These are phyloP conservation scores for Henningerozyma blattae DNA, from an alignment of 805 yeast species.

Conservation along the genomic window DNA sequence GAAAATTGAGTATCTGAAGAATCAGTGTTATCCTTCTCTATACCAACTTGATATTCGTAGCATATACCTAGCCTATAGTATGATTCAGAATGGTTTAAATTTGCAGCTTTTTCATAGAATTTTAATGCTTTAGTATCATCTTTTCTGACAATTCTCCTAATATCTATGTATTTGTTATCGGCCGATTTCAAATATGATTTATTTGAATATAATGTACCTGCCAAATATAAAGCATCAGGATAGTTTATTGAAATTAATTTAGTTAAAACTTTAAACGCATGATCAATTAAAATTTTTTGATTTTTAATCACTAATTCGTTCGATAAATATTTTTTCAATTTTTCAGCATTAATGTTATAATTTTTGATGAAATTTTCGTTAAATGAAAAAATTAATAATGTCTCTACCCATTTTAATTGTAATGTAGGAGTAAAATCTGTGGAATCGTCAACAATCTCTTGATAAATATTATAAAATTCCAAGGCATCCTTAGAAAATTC, in stretches of 20 bases:
- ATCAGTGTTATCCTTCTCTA: conserved; percentile 32
- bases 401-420: conserved; percentile 57
- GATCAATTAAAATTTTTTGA: conserved; percentile 41
- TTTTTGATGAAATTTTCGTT: conserved; percentile 30
- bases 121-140: conserved; percentile 53
- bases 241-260: conserved; percentile 39
- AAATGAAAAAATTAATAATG: conserved; percentile 37
- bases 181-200: conserved; percentile 33
- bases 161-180: conserved; percentile 27
- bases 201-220: conserved; percentile 53
- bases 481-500: neutral
- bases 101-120: conserved; percentile 47
- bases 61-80: conserved; percentile 62
- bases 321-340: conserved; percentile 27
- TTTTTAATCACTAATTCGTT: conserved; percentile 37
- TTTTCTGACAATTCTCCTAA: conserved; percentile 32
- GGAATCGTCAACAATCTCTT: conserved; percentile 16
- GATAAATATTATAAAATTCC: conserved; percentile 15
- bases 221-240: conserved; percentile 42
- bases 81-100: conserved; percentile 44
- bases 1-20: no score
- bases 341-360: conserved; percentile 37
- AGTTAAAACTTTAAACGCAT: conserved; percentile 48
- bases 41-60: conserved; percentile 42
- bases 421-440: conserved; percentile 32